Percentiles rank a stretch among this genome's conserved stretches.
Conservation (phyloP, 148 eudicot species). For the Heliamphora exappendiculata region DNA sequence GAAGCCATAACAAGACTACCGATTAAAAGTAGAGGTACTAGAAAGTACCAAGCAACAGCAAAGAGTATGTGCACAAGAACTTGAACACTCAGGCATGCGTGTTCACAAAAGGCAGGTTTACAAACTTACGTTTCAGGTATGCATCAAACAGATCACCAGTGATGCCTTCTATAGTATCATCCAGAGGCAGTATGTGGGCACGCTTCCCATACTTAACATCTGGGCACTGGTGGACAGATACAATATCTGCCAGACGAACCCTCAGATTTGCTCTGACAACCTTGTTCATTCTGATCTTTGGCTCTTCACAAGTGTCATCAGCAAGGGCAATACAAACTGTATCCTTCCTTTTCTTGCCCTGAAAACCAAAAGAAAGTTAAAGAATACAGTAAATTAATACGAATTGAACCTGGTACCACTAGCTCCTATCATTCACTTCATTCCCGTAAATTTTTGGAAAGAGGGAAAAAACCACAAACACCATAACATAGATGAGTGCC, state of each 20-base stretch:
- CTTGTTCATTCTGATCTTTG: constrained; percentile 24
- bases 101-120: not conserved
- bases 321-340: constrained; percentile 27
- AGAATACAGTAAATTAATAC: not conserved
- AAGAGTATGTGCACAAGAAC: no score
- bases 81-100: not conserved
- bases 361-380: not conserved
- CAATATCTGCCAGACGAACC: constrained; percentile 21
- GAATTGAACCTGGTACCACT: not conserved
- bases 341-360: constrained; percentile 24
- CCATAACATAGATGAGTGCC: not conserved
- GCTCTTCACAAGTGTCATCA: constrained; percentile 22
- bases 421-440: not conserved
- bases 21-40: not conserved
- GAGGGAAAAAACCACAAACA: not conserved
- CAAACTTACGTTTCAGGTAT: constrained; percentile 29
- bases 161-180: constrained; percentile 34
- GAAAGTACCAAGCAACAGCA: not conserved
- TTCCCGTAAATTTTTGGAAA: not conserved
- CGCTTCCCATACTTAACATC: constrained; percentile 30
- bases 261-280: constrained; percentile 23
- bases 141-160: constrained; percentile 37
- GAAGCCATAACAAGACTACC: not conserved
- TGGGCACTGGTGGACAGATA: constrained; percentile 22
- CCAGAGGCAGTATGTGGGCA: constrained; percentile 28